Evolutionary conservation across 1,284 basidiomycete genomes (phyloP).

Genomic region (Microbotryum violaceum): DNA sequence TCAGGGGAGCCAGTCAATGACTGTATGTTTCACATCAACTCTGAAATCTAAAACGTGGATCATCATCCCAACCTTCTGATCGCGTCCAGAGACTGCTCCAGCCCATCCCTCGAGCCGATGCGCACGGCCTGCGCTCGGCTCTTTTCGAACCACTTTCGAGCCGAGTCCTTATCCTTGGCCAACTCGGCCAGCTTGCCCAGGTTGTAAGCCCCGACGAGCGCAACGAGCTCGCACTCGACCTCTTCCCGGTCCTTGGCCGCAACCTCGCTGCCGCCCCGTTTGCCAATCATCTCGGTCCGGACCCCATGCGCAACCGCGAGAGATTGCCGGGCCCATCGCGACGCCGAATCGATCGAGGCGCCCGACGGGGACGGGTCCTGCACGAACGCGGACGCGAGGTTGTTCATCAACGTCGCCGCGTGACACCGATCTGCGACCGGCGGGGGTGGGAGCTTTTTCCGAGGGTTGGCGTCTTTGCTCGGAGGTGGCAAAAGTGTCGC

Average conservation of each 20-base stretch:
- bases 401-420: conserved; percentile 33
- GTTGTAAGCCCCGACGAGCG: conserved; percentile 26
- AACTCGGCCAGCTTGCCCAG: conserved; percentile 29
- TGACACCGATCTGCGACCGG: conserved; percentile 23
- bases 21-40: neutral
- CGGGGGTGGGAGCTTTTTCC: neutral
- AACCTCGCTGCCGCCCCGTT: no score
- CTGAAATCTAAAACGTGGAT: neutral
- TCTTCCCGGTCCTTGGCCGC: conserved; percentile 26
- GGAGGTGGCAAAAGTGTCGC: conserved; percentile 24
- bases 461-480: conserved; percentile 8
- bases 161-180: conserved; percentile 14
- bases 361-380: conserved; percentile 12
- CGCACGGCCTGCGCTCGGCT: conserved; percentile 11
- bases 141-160: conserved; percentile 20
- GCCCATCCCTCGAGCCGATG: conserved; percentile 17
- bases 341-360: conserved; percentile 10
- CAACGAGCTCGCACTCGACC: conserved; percentile 27
- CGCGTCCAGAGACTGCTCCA: conserved; percentile 11
- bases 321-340: conserved; percentile 26
- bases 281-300: conserved; percentile 12
- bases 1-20: no score
- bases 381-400: conserved; percentile 28
- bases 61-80: conserved; percentile 13
- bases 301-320: conserved; percentile 16